phyloP scores from a whole-genome alignment of 768 basidiomycete genomes.

The Thelephora aurantiotincta region DNA sequence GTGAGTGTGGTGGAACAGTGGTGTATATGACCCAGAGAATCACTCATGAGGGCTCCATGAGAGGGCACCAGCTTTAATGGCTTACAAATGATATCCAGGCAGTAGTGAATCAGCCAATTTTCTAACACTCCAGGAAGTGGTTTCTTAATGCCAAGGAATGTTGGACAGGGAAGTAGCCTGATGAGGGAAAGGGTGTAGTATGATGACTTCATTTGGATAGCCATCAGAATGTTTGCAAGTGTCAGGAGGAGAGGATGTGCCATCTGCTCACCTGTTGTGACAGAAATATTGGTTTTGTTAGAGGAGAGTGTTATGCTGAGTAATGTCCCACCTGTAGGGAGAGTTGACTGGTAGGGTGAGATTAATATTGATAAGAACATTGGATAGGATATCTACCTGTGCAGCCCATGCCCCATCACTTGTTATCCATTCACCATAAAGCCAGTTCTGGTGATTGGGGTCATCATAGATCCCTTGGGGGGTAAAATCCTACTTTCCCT shows the following conservation, averaged over 20 bases:
- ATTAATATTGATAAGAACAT: not conserved
- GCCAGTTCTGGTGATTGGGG: not conserved
- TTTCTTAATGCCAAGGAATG: not conserved
- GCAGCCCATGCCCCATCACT: not conserved
- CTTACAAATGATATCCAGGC: not conserved
- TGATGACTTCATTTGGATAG: not conserved
- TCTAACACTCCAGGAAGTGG: not conserved
- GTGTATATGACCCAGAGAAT: too few relatives aligned
- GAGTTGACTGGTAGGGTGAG: too few relatives aligned
- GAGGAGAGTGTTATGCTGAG: not conserved
- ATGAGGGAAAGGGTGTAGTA: not conserved
- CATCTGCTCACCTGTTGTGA: not conserved
- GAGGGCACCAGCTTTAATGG: too few relatives aligned
- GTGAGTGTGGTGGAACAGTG: too few relatives aligned
- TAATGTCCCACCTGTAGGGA: not conserved
- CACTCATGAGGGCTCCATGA: too few relatives aligned
- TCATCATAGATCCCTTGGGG: not conserved
- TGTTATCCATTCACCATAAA: not conserved
- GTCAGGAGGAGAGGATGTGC: not conserved
- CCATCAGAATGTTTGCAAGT: not conserved
- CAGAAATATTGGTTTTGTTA: not conserved
- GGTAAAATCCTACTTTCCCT: not conserved
- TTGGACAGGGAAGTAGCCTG: not conserved
- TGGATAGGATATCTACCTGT: not conserved
- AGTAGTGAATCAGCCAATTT: not conserved